A percentile compares a stretch with the other conserved stretches of the same genome.
Evolutionary conservation across 306 rosid species (phyloP).

Genomic region (Sechiopsis laciniata): DNA sequence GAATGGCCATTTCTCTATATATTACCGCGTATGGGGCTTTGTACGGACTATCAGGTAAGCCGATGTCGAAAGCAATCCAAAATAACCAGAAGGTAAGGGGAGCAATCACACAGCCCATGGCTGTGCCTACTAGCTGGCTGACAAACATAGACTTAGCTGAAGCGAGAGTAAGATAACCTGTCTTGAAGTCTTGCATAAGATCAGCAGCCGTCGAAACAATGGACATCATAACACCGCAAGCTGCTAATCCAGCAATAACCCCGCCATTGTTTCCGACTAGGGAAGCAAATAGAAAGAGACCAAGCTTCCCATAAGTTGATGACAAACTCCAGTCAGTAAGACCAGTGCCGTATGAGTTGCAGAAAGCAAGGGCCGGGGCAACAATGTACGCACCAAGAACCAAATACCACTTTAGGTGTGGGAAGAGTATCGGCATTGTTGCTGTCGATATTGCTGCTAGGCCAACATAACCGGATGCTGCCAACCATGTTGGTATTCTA

Average conservation of each 20-base stretch:
- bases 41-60: constrained; percentile 81
- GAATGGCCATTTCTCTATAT: constrained; percentile 87
- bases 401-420: constrained; percentile 90
- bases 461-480: constrained; percentile 75
- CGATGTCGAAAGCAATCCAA: constrained; percentile 90
- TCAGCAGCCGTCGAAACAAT: constrained; percentile 89
- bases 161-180: constrained; percentile 87
- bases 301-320: constrained; percentile 83
- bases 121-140: constrained; percentile 81
- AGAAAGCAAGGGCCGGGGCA: constrained; percentile 90
- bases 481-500: constrained; percentile 75
- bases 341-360: constrained; percentile 87
- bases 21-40: constrained; percentile 89
- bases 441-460: constrained; percentile 64
- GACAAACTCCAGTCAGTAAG: constrained; percentile 80
- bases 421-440: constrained; percentile 73
- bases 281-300: constrained; percentile 76
- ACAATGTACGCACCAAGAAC: constrained; percentile 71
- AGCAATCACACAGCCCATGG: constrained; percentile 88
- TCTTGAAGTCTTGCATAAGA: constrained; percentile 99
- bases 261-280: constrained; percentile 76
- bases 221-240: constrained; percentile 92
- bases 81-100: constrained; percentile 97
- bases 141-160: constrained; percentile 93
- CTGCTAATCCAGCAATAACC: constrained; percentile 76